Conservation (phyloP, 2,329 filamentous ascomycete species). For the Xenosphaeropsis pyriputrescens region DNA sequence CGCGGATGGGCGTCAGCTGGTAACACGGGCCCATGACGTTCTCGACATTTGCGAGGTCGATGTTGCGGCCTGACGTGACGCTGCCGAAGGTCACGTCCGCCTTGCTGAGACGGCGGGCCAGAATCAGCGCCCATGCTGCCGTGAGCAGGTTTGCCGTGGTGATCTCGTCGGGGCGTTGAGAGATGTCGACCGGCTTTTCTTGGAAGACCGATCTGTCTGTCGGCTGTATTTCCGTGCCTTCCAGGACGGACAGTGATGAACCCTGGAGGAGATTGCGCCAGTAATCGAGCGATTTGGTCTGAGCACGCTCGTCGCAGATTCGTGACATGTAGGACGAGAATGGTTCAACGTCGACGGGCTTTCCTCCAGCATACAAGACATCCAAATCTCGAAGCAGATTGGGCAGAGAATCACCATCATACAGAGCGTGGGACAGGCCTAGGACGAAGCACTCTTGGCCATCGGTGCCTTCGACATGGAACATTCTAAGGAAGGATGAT, state of each 20-base stretch:
- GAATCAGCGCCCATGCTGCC: slow-evolving; percentile 53
- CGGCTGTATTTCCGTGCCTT: slow-evolving; percentile 10
- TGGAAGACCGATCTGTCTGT: slow-evolving; percentile 15
- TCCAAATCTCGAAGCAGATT: slow-evolving; percentile 48
- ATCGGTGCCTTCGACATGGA: slow-evolving; percentile 9
- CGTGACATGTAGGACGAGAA: slow-evolving; percentile 42
- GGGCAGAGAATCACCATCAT: slow-evolving; percentile 69
- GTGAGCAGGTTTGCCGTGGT: slow-evolving; percentile 71
- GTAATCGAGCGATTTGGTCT: slow-evolving; percentile 42
- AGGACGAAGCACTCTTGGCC: slow-evolving; percentile 21
- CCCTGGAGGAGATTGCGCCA: slow-evolving; percentile 45
- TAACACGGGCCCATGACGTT: slow-evolving; percentile 68
- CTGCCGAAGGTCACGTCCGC: slow-evolving; percentile 45
- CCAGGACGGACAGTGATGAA: slow-evolving; percentile 15
- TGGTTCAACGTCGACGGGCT: slow-evolving; percentile 22
- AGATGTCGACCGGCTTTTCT: slow-evolving; percentile 30
- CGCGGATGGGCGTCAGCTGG: slow-evolving; percentile 70
- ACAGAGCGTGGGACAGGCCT: slow-evolving; percentile 45
- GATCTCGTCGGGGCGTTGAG: slow-evolving; percentile 43
- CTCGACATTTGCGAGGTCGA: slow-evolving; percentile 52
- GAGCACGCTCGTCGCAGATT: no score
- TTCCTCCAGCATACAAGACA: slow-evolving; percentile 29
- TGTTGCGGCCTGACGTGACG: slow-evolving; percentile 62
- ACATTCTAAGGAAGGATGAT: slow-evolving; percentile 20
- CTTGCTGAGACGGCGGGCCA: slow-evolving; percentile 36